phyloP scores from a whole-genome alignment of 805 yeast genomes.

The Phaffomyces antillensis region DNA sequence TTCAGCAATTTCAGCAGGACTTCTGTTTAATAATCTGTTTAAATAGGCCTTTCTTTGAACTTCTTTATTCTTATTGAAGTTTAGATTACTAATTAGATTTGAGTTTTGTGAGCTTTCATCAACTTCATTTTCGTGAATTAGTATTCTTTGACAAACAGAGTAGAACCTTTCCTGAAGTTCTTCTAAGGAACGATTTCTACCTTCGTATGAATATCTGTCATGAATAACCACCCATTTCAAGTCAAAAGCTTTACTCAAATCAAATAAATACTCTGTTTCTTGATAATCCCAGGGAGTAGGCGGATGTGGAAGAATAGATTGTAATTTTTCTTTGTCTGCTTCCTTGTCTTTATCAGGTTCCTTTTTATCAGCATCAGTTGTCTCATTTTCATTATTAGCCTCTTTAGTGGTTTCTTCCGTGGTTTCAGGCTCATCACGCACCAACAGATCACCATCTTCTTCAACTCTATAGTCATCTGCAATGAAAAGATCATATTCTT shows the following conservation, averaged over 20 bases:
- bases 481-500: constrained; percentile 51
- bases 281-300: constrained; percentile 55
- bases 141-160: constrained; percentile 49
- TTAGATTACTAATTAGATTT: constrained; percentile 54
- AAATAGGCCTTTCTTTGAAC: constrained; percentile 74
- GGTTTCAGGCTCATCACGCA: neutral
- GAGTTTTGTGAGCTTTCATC: constrained; percentile 38
- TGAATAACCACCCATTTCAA: constrained; percentile 58
- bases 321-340: constrained; percentile 8
- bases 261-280: constrained; percentile 77
- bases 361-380: too few species aligned
- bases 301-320: constrained; percentile 15
- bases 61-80: constrained; percentile 67
- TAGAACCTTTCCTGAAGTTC: constrained; percentile 83
- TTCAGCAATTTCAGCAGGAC: constrained; percentile 97
- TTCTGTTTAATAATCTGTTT: constrained; percentile 65
- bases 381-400: neutral
- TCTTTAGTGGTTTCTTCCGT: neutral
- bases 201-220: constrained; percentile 43
- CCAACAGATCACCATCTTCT: constrained; percentile 2
- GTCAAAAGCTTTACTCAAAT: constrained; percentile 47
- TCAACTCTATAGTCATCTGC: constrained; percentile 20
- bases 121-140: constrained; percentile 35
- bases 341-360: too few species aligned
- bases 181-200: constrained; percentile 47